These are phyloP conservation scores for Lecanoromycetidae sp. DNA, from an alignment of 2,329 filamentous ascomycete species.

Conservation along the genomic window DNA sequence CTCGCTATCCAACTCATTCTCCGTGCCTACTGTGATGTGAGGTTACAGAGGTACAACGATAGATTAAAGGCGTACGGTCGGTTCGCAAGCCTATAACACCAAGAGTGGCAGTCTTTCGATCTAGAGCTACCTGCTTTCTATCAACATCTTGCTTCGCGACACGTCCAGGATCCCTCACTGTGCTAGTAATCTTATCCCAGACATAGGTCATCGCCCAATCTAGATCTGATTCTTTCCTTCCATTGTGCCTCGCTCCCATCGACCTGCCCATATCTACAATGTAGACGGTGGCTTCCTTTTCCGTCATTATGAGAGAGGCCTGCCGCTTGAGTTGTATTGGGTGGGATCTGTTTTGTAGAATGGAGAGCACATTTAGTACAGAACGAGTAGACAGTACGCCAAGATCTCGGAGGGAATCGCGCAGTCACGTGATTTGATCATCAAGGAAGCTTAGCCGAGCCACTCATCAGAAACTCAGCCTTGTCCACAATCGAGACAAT, in stretches of 20 bases:
- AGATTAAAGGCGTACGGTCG: conserved; percentile 38
- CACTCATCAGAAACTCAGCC: too few species aligned
- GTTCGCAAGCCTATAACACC: conserved; percentile 79
- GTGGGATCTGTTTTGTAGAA: too few species aligned
- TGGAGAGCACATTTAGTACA: too few species aligned
- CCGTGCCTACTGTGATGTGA: conserved; percentile 39
- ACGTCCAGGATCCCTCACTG: conserved; percentile 34
- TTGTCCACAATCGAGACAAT: too few species aligned
- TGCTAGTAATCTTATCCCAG: conserved; percentile 81
- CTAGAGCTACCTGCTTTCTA: conserved; percentile 42
- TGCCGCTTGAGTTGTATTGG: too few species aligned
- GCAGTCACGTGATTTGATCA: too few species aligned
- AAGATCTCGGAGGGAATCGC: too few species aligned
- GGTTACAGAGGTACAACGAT: background rate
- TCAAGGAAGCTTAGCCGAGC: too few species aligned
- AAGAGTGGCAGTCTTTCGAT: conserved; percentile 59
- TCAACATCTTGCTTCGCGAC: background rate
- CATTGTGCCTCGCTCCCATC: conserved; percentile 63
- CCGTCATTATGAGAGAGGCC: conserved; percentile 62
- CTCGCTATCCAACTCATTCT: conserved; percentile 53
- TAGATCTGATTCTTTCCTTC: conserved; percentile 64
- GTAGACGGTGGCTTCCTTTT: conserved; percentile 87
- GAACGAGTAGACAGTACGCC: too few species aligned
- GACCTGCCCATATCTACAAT: conserved; percentile 77
- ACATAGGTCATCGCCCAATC: conserved; percentile 86